Evolutionary conservation across 179 eudicot genomes (phyloP).

Genomic region (Beta lomatogona): DNA sequence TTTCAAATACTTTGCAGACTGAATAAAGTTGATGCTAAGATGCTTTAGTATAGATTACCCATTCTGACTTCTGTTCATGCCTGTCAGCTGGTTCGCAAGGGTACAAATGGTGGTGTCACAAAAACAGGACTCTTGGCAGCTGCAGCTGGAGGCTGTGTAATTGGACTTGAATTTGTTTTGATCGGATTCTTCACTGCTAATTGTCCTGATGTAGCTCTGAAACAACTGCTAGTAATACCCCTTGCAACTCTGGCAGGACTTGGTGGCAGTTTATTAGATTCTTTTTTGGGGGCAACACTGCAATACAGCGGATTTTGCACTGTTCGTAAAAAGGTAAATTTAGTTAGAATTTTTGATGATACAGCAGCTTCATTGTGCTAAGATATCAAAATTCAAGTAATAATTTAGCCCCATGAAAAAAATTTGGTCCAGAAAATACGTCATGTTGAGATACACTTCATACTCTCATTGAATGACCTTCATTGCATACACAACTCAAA

Average conservation of each 20-base stretch:
- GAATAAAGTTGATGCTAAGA: slow-evolving; percentile 26
- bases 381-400: neutral
- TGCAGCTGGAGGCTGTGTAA: slow-evolving; percentile 70
- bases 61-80: slow-evolving; percentile 26
- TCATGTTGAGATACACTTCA: neutral
- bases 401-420: neutral
- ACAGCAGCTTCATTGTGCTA: neutral
- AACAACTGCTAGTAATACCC: slow-evolving; percentile 83
- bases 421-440: neutral
- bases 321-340: slow-evolving; percentile 77
- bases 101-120: slow-evolving; percentile 96
- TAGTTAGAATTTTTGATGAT: neutral
- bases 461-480: neutral
- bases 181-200: slow-evolving; percentile 65
- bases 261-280: slow-evolving; percentile 82
- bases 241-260: slow-evolving; percentile 81
- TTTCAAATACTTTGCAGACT: slow-evolving; percentile 8
- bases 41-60: slow-evolving; percentile 19
- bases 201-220: slow-evolving; percentile 61
- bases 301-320: slow-evolving; percentile 83
- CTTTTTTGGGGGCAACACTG: slow-evolving; percentile 85
- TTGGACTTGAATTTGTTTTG: slow-evolving; percentile 72
- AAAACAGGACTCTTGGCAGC: slow-evolving; percentile 85
- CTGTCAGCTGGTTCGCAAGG: slow-evolving; percentile 80
- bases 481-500: slow-evolving; percentile 5